phyloP scores from a whole-genome alignment of 768 basidiomycete species.

The Dioszegia crocea region DNA sequence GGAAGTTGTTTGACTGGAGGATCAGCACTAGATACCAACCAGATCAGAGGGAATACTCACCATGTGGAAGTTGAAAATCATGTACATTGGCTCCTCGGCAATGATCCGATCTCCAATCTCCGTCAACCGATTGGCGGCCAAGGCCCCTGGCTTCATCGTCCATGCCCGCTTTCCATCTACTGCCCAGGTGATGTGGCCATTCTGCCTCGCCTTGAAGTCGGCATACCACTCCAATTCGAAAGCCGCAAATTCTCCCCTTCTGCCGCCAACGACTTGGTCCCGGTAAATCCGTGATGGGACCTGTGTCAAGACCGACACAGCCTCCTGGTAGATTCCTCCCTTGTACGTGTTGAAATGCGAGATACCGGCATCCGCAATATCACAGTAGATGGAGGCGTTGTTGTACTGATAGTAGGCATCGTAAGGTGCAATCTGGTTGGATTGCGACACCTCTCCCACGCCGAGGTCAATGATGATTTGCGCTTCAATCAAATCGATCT shows the following conservation, averaged over 20 bases:
- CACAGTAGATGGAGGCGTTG: slow-evolving; percentile 32
- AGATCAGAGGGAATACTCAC: slow-evolving; percentile 9
- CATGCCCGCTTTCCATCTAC: slow-evolving; percentile 38
- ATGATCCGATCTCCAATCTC: slow-evolving; percentile 67
- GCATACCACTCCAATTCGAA: slow-evolving; percentile 55
- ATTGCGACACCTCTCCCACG: slow-evolving; percentile 60
- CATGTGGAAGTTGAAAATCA: slow-evolving; percentile 50
- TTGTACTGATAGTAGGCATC: slow-evolving; percentile 54
- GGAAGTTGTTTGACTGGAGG: slow-evolving; percentile 58
- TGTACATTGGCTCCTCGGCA: slow-evolving; percentile 79
- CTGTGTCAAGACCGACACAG: slow-evolving; percentile 57
- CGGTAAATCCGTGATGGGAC: slow-evolving; percentile 15
- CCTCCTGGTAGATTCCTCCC: slow-evolving; percentile 56
- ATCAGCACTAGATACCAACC: neutral
- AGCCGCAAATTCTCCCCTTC: slow-evolving; percentile 27
- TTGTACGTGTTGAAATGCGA: slow-evolving; percentile 51
- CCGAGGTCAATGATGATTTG: slow-evolving; percentile 65
- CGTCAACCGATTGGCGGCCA: slow-evolving; percentile 60
- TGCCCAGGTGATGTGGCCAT: slow-evolving; percentile 49
- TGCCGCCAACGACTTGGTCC: slow-evolving; percentile 11
- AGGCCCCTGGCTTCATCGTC: slow-evolving; percentile 61
- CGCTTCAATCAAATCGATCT: slow-evolving; percentile 89
- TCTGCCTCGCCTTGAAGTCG: slow-evolving; percentile 30
- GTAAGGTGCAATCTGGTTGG: slow-evolving; percentile 67
- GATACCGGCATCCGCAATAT: slow-evolving; percentile 44